These are phyloP conservation scores for Candida tunisiensis DNA, from an alignment of 1,139 yeast species.

Conservation along the genomic window DNA sequence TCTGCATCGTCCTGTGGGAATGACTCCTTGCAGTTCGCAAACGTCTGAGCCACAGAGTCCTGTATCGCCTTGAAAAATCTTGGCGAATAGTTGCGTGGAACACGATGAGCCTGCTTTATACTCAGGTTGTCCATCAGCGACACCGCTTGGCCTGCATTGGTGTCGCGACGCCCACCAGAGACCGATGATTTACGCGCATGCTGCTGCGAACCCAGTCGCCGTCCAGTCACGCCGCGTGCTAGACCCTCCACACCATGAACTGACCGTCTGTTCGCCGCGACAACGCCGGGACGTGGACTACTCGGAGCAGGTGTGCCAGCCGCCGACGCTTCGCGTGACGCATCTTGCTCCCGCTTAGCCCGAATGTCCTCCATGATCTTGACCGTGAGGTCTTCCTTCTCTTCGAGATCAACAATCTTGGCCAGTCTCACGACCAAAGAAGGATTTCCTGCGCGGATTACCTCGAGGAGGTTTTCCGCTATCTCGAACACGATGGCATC, in stretches of 20 bases:
- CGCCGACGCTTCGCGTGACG: not conserved
- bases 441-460: slow-evolving; percentile 47
- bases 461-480: slow-evolving; percentile 48
- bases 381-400: slow-evolving; percentile 54
- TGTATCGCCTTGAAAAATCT: slow-evolving; percentile 47
- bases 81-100: slow-evolving; percentile 44
- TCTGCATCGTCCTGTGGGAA: slow-evolving; percentile 30
- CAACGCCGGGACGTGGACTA: too few species aligned
- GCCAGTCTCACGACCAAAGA: slow-evolving; percentile 56
- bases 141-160: too few species aligned
- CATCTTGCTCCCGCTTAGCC: too few species aligned
- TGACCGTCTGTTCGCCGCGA: too few species aligned
- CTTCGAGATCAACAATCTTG: slow-evolving; percentile 67
- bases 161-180: too few species aligned
- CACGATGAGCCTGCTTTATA: too few species aligned
- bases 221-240: too few species aligned
- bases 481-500: slow-evolving; percentile 48
- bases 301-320: not conserved
- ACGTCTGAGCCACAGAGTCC: slow-evolving; percentile 46
- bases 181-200: too few species aligned
- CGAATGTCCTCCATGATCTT: too few species aligned
- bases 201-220: too few species aligned
- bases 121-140: too few species aligned
- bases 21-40: slow-evolving; percentile 44
- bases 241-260: too few species aligned